phyloP scores from a whole-genome alignment of 768 basidiomycete species.

The Leucogyrophana mollusca region DNA sequence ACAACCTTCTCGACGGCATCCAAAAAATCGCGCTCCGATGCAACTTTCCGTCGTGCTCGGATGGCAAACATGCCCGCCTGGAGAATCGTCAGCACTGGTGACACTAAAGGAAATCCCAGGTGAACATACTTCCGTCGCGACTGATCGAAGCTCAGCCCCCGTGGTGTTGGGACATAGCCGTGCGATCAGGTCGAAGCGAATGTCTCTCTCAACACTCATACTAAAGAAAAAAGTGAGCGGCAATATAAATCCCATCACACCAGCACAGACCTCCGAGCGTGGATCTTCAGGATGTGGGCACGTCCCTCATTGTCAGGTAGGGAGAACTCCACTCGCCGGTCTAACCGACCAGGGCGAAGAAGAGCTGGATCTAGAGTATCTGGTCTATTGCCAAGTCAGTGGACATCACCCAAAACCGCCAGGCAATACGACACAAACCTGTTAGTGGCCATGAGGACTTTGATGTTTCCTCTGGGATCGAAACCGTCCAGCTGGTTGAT shows the following conservation, averaged over 20 bases:
- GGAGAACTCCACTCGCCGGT: conserved; percentile 95
- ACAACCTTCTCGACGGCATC: conserved; percentile 99
- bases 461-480: conserved; percentile 98
- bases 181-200: conserved; percentile 96
- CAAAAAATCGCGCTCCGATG: conserved; percentile 95
- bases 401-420: not conserved
- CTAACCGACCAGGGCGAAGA: conserved; percentile 91
- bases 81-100: not conserved
- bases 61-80: conserved; percentile 99
- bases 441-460: conserved; percentile 99
- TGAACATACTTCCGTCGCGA: conserved; percentile 81
- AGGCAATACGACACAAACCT: conserved; percentile 47
- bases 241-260: conserved; percentile 7
- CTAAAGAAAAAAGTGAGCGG: conserved; percentile 43
- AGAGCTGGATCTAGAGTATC: conserved; percentile 98
- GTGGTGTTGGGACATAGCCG: conserved; percentile 97
- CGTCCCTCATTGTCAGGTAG: conserved; percentile 95
- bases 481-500: conserved; percentile 99
- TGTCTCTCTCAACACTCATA: conserved; percentile 96
- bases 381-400: conserved; percentile 54
- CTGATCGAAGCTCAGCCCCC: conserved; percentile 95
- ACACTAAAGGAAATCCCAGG: conserved; percentile 13
- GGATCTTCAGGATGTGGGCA: conserved; percentile 94
- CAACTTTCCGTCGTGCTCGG: conserved; percentile 92
- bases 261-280: conserved; percentile 77